phyloP scores from a whole-genome alignment of 768 basidiomycete species.

The Lentinula guzmanii region DNA sequence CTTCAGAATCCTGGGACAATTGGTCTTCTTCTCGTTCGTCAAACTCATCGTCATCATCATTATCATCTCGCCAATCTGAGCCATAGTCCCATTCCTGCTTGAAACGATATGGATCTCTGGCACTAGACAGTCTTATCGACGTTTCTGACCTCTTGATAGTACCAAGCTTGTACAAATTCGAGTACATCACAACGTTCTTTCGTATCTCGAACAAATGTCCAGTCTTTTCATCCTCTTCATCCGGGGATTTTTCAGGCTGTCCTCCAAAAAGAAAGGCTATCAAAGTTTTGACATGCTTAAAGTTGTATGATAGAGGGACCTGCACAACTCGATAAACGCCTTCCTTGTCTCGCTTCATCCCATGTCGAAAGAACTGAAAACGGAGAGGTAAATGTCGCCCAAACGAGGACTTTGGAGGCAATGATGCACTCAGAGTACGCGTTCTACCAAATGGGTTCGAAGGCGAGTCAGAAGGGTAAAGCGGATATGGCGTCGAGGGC shows the following conservation, averaged over 20 bases:
- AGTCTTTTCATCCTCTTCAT: conserved; percentile 22
- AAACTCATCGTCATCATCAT: conserved; percentile 25
- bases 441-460: conserved; percentile 66
- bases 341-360: conserved; percentile 24
- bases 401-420: conserved; percentile 37
- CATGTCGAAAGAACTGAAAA: conserved; percentile 47
- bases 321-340: conserved; percentile 62
- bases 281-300: conserved; percentile 57
- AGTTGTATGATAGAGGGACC: conserved; percentile 65
- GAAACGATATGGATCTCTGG: conserved; percentile 46
- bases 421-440: conserved; percentile 26
- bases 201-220: conserved; percentile 62
- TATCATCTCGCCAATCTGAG: conserved; percentile 22
- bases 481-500: conserved; percentile 27
- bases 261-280: conserved; percentile 55
- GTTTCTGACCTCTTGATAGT: conserved; percentile 47
- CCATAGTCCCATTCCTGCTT: conserved; percentile 22
- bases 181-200: conserved; percentile 36
- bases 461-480: conserved; percentile 58
- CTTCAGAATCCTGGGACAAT: conserved; percentile 17
- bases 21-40: conserved; percentile 31
- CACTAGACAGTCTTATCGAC: conserved; percentile 45
- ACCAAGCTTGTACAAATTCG: conserved; percentile 35
- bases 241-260: not conserved
- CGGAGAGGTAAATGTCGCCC: conserved; percentile 58